Evolutionary conservation across 345 rosid species (phyloP), one percentile per base, ranked within the genome.

Genomic region (Acer yangbiense): DNA sequence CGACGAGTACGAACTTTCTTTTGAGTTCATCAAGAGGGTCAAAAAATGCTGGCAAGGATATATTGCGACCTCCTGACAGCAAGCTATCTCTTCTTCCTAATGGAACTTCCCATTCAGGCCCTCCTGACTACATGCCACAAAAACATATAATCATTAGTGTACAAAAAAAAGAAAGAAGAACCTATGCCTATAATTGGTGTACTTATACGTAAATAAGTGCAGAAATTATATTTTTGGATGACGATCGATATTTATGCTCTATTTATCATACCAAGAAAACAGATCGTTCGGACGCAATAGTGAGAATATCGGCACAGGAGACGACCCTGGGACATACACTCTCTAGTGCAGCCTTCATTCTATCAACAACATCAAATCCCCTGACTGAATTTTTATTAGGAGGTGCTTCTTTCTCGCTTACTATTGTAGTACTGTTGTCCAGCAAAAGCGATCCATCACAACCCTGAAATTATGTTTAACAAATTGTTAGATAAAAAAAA

Each of bases 401-500:
- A 44, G 9, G 0, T 2, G 94, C 86, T 58, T 82, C 85, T 81
- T 90, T 90, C 79, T 90, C 92, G 4, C 85, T 82, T 0, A 60
- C 41, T 63, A 86, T 83, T 3, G 89, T 78, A 10, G 66, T 60
- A 10, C 74, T 76, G 58, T 81, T 79, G 79, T 90, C 94, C 55
- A 90, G 79, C 79, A 90, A 32, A 48, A 89, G 58, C 4, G 92
- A 89, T 27, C 77, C 91, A 74, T 90, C 92, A 60, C 94, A 90
- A 12, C 91, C 93, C 91, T 90, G 81, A 21, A 39, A 54, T 3
- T n/a, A 58, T 20, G 25, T 16, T 46, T 10, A 46, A 46, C 50
- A 52, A 13, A 14, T 43, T 35, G 39, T 35, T 25, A 25, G 27
- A 25, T 1, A 25, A 25, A 1, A 25, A 25, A 25, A 25, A 25